A percentile compares a stretch with the other conserved stretches of the same genome.
These are phyloP conservation scores for Trichoderma asperellum DNA, from an alignment of 2,329 filamentous ascomycete species.

Conservation along the genomic window DNA sequence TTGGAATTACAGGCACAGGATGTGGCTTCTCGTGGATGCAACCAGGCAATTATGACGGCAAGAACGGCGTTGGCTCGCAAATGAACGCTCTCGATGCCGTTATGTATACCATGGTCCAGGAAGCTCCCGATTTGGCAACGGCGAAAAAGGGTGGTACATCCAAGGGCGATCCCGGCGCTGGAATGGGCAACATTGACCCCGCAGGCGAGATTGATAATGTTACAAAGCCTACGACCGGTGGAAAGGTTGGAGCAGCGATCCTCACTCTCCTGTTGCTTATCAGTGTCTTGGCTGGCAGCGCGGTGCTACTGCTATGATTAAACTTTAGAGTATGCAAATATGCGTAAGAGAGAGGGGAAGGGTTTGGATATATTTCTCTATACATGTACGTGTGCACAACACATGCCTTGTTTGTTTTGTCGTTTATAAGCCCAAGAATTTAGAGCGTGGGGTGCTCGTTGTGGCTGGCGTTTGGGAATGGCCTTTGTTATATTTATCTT, in stretches of 20 bases:
- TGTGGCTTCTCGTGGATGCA: slow-evolving; percentile 71
- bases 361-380: slow-evolving; percentile 20
- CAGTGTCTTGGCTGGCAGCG: slow-evolving; percentile 54
- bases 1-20: slow-evolving; percentile 59
- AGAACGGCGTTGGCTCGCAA: slow-evolving; percentile 68
- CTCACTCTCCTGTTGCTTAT: slow-evolving; percentile 55
- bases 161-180: slow-evolving; percentile 54
- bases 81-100: slow-evolving; percentile 69
- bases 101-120: slow-evolving; percentile 60
- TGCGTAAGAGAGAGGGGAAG: neutral
- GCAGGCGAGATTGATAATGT: slow-evolving; percentile 37
- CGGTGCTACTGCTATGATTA: slow-evolving; percentile 51
- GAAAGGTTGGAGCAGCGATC: slow-evolving; percentile 60
- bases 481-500: slow-evolving; percentile 19
- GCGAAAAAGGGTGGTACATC: slow-evolving; percentile 63
- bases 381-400: slow-evolving; percentile 14
- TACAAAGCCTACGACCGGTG: slow-evolving; percentile 51
- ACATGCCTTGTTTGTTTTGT: slow-evolving; percentile 1
- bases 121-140: slow-evolving; percentile 53
- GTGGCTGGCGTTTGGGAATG: slow-evolving; percentile 26
- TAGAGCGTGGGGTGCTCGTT: slow-evolving; percentile 21
- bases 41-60: slow-evolving; percentile 58
- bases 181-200: slow-evolving; percentile 39
- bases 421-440: slow-evolving; percentile 10
- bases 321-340: slow-evolving; percentile 3